Evolutionary conservation across 208 protist species (phyloP).

Genomic region (Acanthamoeba healyi): DNA sequence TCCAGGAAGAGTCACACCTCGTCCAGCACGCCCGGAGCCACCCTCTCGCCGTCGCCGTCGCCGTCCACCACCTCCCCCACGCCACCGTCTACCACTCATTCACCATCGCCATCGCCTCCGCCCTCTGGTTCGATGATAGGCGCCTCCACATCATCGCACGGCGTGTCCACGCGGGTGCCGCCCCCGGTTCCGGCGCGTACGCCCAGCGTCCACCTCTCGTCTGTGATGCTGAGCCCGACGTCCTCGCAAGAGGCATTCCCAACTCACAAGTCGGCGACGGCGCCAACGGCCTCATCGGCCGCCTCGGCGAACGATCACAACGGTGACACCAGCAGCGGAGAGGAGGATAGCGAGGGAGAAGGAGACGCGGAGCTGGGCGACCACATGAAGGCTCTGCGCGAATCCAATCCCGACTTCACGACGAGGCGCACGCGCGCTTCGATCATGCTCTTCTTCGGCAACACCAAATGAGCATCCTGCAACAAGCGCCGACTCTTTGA

Average conservation of each 20-base stretch:
- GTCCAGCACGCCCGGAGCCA: background rate
- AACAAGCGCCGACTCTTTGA: background rate
- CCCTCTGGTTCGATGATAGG: background rate
- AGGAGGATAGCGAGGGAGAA: background rate
- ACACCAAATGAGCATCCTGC: background rate
- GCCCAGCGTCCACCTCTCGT: conserved; percentile 21
- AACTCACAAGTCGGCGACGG: background rate
- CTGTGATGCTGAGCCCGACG: background rate
- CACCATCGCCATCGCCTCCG: background rate
- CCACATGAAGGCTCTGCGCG: background rate
- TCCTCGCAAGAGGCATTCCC: background rate
- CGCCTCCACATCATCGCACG: background rate
- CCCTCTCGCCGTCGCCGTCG: no score
- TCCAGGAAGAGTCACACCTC: background rate
- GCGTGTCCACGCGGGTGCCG: background rate
- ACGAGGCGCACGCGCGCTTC: conserved; percentile 28
- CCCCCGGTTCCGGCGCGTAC: conserved; percentile 8
- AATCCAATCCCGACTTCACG: conserved; percentile 23
- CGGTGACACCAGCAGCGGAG: background rate
- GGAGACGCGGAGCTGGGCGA: background rate
- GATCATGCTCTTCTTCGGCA: conserved; percentile 53
- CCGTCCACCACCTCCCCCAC: background rate
- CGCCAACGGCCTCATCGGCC: background rate
- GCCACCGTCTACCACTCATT: background rate
- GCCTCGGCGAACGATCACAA: background rate